Base-by-base conservation (phyloP, 2,329 filamentous ascomycete genomes). In the Hyphodiscus sp. region DNA sequence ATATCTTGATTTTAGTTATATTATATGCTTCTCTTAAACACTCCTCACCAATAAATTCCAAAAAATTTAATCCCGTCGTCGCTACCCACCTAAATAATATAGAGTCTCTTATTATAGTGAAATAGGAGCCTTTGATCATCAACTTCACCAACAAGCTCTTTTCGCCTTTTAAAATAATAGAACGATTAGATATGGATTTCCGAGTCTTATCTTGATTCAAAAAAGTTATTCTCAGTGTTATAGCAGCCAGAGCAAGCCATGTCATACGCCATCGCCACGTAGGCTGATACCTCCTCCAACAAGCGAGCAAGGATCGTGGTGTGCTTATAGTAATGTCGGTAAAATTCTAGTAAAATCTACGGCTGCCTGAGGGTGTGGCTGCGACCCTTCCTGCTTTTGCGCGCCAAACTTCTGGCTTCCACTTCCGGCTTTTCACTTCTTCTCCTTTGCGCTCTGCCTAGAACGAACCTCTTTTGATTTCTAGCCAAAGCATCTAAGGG, bases 391-490 rank as follows among this genome's bases (percentile, higher is more conserved):
- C 33, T 13, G 16, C 33, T 38, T 38, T 38, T 38, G 23, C 23
- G 23, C 8, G 23, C 23, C 43, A 45, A 6, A 57, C 30, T 52
- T 49, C 51, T 38, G 43, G 41, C 54, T 53, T 53, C 53, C 54
- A 50, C 52, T 52, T 54, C 56, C 50, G 51, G 45, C 45, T 38
- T 52, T 54, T 51, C 38, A 10, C 18, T 49, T 51, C 23, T 48
- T 41, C 52, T 51, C 11, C 30, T 55, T 53, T 58, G 26, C 42
- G 47, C 33, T 52, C 47, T 55, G 23, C 53, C 19, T 54, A 47
- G 44, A 54, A 55, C 57, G 45, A 57, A 50, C 52, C 1, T 26
- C 47, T 57, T 54, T 8, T 47, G 50, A 55, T 57, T 55, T 41
- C 41, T 47, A 51, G 46, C 45, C 44, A 47, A 38, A 52, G 57